Conservation (phyloP, 306 rosid genomes). For the Luffa aegyptiaca region DNA sequence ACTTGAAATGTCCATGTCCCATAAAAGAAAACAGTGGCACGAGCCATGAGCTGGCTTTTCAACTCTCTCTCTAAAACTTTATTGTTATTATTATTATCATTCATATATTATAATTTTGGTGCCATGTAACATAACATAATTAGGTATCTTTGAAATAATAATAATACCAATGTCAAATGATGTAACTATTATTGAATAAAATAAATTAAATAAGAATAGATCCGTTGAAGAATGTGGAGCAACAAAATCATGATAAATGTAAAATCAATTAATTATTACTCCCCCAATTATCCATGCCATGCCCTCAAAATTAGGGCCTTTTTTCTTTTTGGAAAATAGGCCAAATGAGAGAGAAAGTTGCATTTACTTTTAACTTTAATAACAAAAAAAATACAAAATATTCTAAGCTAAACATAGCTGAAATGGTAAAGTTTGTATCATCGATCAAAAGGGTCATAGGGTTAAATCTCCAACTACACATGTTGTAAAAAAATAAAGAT, state of each 20-base stretch:
- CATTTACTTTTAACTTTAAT: too few relatives aligned
- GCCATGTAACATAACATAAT: not conserved
- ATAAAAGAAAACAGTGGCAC: conserved; percentile 1
- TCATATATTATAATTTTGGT: not conserved
- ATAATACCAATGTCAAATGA: not conserved
- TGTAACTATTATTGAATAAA: not conserved
- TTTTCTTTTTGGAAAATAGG: not conserved
- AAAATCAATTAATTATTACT: not conserved
- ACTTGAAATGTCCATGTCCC: not conserved
- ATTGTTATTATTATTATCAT: not conserved
- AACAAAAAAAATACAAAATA: too few relatives aligned
- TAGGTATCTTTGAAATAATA: not conserved
- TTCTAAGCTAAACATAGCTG: too few relatives aligned
- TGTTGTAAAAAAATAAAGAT: too few relatives aligned
- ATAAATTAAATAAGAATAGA: not conserved
- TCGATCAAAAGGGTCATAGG: too few relatives aligned
- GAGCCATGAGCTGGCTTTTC: not conserved
- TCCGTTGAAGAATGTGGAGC: not conserved
- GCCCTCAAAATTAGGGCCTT: not conserved
- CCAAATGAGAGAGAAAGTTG: not conserved
- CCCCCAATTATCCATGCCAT: not conserved
- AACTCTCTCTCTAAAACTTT: not conserved
- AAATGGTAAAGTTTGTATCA: too few relatives aligned
- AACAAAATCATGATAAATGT: not conserved
- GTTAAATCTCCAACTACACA: too few relatives aligned